phyloP scores from a whole-genome alignment of 345 rosid species.

The Citrus reticulata region DNA sequence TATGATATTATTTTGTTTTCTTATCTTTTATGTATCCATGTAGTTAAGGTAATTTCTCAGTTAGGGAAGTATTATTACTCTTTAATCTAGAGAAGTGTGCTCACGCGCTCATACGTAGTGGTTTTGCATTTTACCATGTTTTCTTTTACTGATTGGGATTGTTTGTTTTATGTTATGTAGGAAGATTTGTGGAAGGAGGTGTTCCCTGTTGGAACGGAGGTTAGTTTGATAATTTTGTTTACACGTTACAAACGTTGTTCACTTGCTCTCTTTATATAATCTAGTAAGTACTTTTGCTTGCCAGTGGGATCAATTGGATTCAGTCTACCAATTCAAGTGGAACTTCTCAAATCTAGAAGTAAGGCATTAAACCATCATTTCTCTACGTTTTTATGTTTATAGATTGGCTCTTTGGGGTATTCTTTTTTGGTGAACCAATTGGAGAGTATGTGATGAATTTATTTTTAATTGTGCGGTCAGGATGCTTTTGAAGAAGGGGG shows the following conservation, averaged over 20 bases:
- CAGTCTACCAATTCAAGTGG: constrained; percentile 70
- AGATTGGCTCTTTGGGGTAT: neutral
- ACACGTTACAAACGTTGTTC: neutral
- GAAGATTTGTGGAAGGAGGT: constrained; percentile 85
- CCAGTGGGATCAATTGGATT: constrained; percentile 95
- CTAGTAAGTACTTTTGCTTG: constrained; percentile 9
- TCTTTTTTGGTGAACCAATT: neutral
- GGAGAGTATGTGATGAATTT: constrained; percentile 9
- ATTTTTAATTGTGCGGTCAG: constrained; percentile 37
- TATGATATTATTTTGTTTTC: neutral
- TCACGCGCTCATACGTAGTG: neutral
- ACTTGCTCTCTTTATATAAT: neutral
- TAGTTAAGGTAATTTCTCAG: neutral
- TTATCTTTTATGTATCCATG: neutral
- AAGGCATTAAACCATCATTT: constrained; percentile 26
- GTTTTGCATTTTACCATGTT: neutral
- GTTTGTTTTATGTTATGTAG: constrained; percentile 36
- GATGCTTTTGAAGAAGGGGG: constrained; percentile 92
- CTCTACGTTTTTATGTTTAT: constrained; percentile 2
- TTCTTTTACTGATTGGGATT: neutral
- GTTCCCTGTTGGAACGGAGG: constrained; percentile 97
- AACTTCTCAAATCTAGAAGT: constrained; percentile 87
- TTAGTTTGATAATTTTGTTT: constrained; percentile 23
- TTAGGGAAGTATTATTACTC: neutral
- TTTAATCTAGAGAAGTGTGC: neutral